phyloP scores from a whole-genome alignment of 257 asterid genomes.

The Nicotiana undulata region DNA sequence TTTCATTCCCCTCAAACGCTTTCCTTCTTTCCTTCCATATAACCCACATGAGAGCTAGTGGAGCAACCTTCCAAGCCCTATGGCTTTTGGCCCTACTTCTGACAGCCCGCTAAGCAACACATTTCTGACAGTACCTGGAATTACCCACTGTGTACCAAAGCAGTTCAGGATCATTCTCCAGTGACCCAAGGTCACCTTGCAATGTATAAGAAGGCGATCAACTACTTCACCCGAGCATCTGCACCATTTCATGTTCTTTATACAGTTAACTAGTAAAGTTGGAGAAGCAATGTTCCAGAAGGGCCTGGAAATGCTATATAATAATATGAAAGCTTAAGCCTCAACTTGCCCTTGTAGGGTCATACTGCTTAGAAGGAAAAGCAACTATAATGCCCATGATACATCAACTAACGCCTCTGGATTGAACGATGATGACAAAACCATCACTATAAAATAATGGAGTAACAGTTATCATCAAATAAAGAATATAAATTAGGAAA shows the following conservation, averaged over 20 bases:
- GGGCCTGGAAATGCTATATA: neutral
- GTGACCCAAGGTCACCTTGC: too few species aligned
- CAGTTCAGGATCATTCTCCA: too few species aligned
- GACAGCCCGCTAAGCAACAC: too few species aligned
- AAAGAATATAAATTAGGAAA: neutral
- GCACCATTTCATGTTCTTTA: neutral
- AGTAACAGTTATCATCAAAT: neutral
- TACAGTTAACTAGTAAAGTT: neutral
- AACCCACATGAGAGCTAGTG: too few species aligned
- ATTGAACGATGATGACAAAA: neutral
- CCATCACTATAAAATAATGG: neutral
- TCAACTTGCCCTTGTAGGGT: neutral
- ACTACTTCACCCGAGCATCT: too few species aligned
- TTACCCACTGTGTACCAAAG: too few species aligned
- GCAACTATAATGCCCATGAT: neutral
- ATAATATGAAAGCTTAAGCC: neutral
- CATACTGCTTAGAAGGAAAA: neutral
- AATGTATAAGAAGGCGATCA: too few species aligned
- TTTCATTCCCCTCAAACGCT: too few species aligned
- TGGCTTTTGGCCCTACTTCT: too few species aligned
- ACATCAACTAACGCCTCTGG: neutral
- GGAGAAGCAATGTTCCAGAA: neutral
- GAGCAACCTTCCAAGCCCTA: too few species aligned
- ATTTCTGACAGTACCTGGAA: too few species aligned
- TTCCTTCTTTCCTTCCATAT: too few species aligned